Evolutionary conservation across 306 rosid species (phyloP), one percentile per base, ranked within the genome.

Genomic region (Begonia fuchsioides): DNA sequence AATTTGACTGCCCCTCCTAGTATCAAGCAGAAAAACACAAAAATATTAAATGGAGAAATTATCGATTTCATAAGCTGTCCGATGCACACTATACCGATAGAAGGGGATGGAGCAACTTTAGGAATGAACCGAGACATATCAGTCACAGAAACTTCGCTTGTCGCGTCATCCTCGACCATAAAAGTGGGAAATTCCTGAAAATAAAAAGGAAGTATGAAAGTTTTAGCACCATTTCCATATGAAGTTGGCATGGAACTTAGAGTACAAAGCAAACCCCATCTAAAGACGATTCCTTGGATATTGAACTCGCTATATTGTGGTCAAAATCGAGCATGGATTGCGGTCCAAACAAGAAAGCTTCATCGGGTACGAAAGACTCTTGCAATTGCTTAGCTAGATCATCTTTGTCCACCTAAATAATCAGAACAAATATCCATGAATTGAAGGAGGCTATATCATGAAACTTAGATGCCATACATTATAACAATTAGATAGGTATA

Each of bases 51-150:
- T 44, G 51, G 20, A 55, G 19, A 57, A 14, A 17, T 46, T 79
- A 92, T 96, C 70, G 98, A 85, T 75, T 92, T 87, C 62, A 92
- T 56, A 61, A 92, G 96, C 68, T 82, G 96, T 54, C 98, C 93
- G 14, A 92, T 76, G 74, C 96, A 76, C 68, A 92, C 79, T 54
- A 90, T 76, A 47, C 59, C 58, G 15, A 57, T 39, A 4, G 79
- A 69, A 53, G 95, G 76, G 47, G 94, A 66, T 16, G 73, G 43
- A 11, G 80, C 79, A 55, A 73, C 62, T 72, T 64, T 81, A 13
- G 95, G 85, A 60, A 79, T 69, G 67, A 85, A 81, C 40, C 78
- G 71, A 57, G 87, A 62, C 49, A 81, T 55, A 57, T 79, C 87
- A 18, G 78, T 73, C 43, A 85, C 93, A 38, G 98, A 82, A 61